Conservation (phyloP, 2,329 filamentous ascomycete species). For the Botrytis cinerea region DNA sequence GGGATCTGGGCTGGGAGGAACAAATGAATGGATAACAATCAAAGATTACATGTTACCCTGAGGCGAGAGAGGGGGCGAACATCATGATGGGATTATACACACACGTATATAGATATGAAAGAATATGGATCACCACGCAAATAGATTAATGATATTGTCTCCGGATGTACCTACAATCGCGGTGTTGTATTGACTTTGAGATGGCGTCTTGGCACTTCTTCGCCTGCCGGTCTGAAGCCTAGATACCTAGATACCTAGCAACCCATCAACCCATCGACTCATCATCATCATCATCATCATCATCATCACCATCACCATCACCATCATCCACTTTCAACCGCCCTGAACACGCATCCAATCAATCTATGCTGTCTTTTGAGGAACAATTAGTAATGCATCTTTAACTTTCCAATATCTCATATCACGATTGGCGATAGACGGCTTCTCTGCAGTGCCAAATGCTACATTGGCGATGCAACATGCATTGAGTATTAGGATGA, state of each 20-base stretch:
- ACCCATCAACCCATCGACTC: too few relatives aligned
- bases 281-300: not conserved
- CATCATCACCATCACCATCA: not conserved
- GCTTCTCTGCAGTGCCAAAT: constrained; percentile 50
- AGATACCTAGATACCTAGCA: not conserved
- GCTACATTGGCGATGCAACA: constrained; percentile 58
- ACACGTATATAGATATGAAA: not conserved
- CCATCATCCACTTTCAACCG: not conserved
- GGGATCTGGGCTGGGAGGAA: constrained; percentile 10
- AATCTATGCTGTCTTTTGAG: not conserved
- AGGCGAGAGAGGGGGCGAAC: not conserved
- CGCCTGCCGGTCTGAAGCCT: not conserved
- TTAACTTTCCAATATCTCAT: not conserved
- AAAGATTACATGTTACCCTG: not conserved
- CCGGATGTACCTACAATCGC: not conserved
- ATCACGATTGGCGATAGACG: constrained; percentile 42
- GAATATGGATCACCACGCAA: not conserved
- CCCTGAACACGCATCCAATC: not conserved
- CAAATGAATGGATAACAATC: constrained; percentile 8
- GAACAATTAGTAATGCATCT: not conserved
- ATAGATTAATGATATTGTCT: not conserved
- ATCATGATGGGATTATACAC: not conserved
- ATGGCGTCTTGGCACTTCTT: constrained; percentile 1
- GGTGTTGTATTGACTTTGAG: not conserved
- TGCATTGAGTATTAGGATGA: constrained; percentile 53